These are phyloP conservation scores for Colletotrichum lini DNA, from an alignment of 2,329 filamentous ascomycete species.

Conservation along the genomic window DNA sequence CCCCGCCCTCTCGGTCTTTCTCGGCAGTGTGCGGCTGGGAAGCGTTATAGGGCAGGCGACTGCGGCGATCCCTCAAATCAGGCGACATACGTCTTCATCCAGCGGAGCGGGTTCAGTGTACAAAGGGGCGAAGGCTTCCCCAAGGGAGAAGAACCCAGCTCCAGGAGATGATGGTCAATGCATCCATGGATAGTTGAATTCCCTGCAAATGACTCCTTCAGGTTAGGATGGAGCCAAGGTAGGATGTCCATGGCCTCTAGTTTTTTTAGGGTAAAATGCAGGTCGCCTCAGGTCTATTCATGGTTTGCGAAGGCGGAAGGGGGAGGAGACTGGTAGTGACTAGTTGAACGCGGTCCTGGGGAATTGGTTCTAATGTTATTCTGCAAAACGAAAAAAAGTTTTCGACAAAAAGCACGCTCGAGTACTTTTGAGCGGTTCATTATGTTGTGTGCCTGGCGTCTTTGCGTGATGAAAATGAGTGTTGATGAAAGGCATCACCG, in stretches of 20 bases:
- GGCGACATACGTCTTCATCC: conserved; percentile 22
- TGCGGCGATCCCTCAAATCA: conserved; percentile 23
- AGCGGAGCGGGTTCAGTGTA: conserved; percentile 35
- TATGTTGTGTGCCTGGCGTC: no score
- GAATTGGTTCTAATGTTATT: conserved; percentile 37
- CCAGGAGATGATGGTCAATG: conserved; percentile 6
- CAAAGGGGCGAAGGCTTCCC: conserved; percentile 25
- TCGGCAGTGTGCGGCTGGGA: conserved; percentile 24
- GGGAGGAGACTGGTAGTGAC: conserved; percentile 35
- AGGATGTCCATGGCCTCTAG: conserved; percentile 29
- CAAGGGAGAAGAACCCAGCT: conserved; percentile 24
- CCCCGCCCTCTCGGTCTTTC: conserved; percentile 3
- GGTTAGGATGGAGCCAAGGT: conserved; percentile 38
- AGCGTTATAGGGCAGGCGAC: conserved; percentile 25
- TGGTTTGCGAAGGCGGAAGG: conserved; percentile 25
- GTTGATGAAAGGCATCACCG: neutral
- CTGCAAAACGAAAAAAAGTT: neutral
- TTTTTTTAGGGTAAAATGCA: conserved; percentile 21
- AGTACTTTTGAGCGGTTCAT: neutral
- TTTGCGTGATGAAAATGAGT: neutral
- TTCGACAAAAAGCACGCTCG: neutral
- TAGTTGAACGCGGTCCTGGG: conserved; percentile 37
- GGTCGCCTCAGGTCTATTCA: conserved; percentile 23
- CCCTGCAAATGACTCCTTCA: conserved; percentile 24
- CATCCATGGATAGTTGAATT: conserved; percentile 18